Conservation (phyloP, 768 basidiomycete genomes). For the Amanita subjunquillea region DNA sequence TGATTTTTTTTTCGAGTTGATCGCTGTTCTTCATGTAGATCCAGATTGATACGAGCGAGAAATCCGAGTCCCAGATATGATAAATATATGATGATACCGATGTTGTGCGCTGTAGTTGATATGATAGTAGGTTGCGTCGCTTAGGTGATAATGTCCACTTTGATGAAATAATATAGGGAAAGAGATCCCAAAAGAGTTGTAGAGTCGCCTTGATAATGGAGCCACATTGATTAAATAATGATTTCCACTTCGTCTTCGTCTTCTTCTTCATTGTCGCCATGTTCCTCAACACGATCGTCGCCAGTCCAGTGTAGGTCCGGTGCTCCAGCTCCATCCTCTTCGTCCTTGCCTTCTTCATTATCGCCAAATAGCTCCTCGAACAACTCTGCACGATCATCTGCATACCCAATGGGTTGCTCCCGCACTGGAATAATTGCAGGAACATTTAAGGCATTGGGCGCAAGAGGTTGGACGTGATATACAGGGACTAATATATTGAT, state of each 20-base stretch:
- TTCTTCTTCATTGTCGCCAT: background rate
- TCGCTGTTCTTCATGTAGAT: too few species aligned
- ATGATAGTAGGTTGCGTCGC: too few species aligned
- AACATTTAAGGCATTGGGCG: background rate
- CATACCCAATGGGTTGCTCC: background rate
- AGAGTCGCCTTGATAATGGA: too few species aligned
- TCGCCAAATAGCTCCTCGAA: background rate
- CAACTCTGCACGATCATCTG: background rate
- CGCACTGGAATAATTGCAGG: background rate
- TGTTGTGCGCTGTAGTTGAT: too few species aligned
- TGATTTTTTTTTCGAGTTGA: too few species aligned
- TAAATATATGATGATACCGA: too few species aligned
- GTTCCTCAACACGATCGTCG: background rate
- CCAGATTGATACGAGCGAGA: too few species aligned
- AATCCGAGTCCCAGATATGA: too few species aligned
- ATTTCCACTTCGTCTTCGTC: background rate
- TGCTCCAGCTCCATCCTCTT: background rate
- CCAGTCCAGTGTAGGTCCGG: background rate
- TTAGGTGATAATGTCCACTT: too few species aligned
- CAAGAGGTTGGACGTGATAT: background rate
- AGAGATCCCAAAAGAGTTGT: too few species aligned
- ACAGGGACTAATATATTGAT: background rate
- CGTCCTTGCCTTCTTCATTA: background rate
- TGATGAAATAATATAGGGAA: too few species aligned
- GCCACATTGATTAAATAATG: background rate